Base-by-base conservation (phyloP, 768 basidiomycete species). In the Gymnopilus dilepis region DNA sequence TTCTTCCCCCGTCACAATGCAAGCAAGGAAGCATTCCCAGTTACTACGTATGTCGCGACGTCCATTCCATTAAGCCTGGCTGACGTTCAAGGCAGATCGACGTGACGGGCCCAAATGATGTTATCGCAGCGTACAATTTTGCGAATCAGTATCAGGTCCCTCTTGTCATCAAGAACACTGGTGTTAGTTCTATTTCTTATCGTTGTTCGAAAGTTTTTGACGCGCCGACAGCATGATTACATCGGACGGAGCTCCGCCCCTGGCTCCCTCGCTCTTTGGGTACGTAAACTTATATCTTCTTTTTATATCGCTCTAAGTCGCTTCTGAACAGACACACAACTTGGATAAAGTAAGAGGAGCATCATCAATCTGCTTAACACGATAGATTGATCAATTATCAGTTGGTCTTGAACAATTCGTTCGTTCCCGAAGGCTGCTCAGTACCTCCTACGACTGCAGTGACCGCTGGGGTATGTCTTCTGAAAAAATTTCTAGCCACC, bases 131-230 rank as follows among this genome's bases (percentile, higher is more conserved):
- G 0, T 82, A 81, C 41, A 68, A 61, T 17, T 85, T 84, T 61
- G 71, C 78, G 2, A 76, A 72, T 61, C 61, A 65, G 45, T 76
- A 76, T 2, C 64, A 68, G 9, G 69, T 82, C 19, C 79, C 80
- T 3, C 63, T 85, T n/a, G 78, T 78, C 13, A 73, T 85, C 21
- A 82, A 83, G 65, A 85, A 84, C 61, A 82, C 83, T 17, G 84
- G 84, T 38, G 82, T 83, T n/a, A 21, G 60, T 30, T 45, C 8
- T 19, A 31, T 30, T 11, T 37, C 21, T 42, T 12, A 2, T 4
- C 28, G 17, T 24, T 43, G n/a, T 26, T 15, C 1, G 4, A 19
- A 24, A 21, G 19, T 50, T 21, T 17, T 33, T 12, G 15, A 38
- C 21, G 6, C 43, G 15, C 24, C 17, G 13, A 17, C 54, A 83